These are phyloP conservation scores for Chaetomium strumarium DNA, from an alignment of 2,329 filamentous ascomycete species.

Conservation along the genomic window DNA sequence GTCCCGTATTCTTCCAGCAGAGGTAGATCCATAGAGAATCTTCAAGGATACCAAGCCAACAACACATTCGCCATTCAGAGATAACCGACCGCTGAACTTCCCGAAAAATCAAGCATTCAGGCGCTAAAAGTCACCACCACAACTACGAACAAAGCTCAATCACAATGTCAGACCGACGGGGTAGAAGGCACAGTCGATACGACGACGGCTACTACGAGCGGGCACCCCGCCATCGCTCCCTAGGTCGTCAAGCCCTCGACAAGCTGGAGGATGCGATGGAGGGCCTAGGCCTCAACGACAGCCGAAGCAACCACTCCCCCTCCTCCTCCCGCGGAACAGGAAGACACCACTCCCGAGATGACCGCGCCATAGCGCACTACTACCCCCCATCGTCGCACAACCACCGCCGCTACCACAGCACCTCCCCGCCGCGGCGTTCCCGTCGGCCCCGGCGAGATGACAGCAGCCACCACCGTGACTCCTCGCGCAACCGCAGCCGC, in stretches of 20 bases:
- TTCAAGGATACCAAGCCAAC: no score
- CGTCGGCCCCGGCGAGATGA: background rate
- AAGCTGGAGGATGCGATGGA: slow-evolving; percentile 18
- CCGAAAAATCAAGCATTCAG: no score
- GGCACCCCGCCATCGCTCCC: slow-evolving; percentile 18
- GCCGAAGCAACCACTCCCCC: slow-evolving; percentile 5
- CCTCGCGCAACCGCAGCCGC: slow-evolving; percentile 10
- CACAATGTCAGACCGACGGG: slow-evolving; percentile 13
- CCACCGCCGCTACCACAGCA: slow-evolving; percentile 8
- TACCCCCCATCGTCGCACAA: slow-evolving; percentile 3
- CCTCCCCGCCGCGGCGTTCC: background rate
- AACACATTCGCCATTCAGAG: no score
- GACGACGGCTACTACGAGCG: slow-evolving; percentile 9
- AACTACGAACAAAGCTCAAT: background rate
- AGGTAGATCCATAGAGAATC: no score
- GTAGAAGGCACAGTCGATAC: slow-evolving; percentile 8
- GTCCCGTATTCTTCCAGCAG: no score
- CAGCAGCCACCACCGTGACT: background rate
- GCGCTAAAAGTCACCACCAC: background rate
- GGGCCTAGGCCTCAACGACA: slow-evolving; percentile 9
- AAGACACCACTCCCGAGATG: background rate
- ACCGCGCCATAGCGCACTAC: slow-evolving; percentile 2
- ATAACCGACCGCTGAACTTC: no score
- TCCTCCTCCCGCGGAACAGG: background rate
- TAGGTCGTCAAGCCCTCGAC: slow-evolving; percentile 20